Evolutionary conservation across 768 basidiomycete species (phyloP).

Genomic region (Leccinum longicurvipes): DNA sequence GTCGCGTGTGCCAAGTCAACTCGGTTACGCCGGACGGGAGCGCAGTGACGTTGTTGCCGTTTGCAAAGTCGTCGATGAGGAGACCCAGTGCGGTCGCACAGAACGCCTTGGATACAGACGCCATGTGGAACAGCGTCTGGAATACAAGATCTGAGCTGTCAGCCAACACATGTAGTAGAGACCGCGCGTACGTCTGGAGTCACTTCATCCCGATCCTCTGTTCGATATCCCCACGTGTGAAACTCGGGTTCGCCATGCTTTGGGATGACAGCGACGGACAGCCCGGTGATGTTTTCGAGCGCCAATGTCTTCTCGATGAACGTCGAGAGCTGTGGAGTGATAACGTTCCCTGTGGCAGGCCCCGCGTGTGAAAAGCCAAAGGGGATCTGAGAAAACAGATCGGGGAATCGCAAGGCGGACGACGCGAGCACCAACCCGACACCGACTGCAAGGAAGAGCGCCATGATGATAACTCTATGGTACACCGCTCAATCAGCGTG

Average conservation of each 20-base stretch:
- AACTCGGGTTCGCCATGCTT: conserved; percentile 28
- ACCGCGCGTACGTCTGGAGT: conserved; percentile 29
- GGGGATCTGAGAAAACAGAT: conserved; percentile 1
- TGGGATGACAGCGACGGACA: conserved; percentile 29
- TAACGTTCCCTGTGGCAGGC: not conserved
- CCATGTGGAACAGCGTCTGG: conserved; percentile 37
- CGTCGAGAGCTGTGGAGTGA: conserved; percentile 17
- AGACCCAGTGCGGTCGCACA: conserved; percentile 38
- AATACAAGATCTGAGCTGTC: not conserved
- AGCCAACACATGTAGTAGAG: not conserved
- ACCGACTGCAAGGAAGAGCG: conserved; percentile 3
- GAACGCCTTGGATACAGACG: conserved; percentile 40
- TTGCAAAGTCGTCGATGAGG: conserved; percentile 39
- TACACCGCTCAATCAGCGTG: not conserved
- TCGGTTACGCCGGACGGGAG: conserved; percentile 30
- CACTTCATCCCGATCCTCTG: conserved; percentile 33
- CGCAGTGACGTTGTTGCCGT: conserved; percentile 32
- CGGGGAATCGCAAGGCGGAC: not conserved
- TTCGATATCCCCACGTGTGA: conserved; percentile 34
- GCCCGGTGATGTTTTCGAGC: conserved; percentile 27
- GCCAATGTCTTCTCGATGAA: conserved; percentile 19
- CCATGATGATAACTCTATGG: conserved; percentile 5
- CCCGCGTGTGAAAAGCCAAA: not conserved
- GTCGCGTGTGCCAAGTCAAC: conserved; percentile 36
- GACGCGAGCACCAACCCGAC: conserved; percentile 5